phyloP scores from a whole-genome alignment of 768 basidiomycete species.

The Termitomyces sp. region DNA sequence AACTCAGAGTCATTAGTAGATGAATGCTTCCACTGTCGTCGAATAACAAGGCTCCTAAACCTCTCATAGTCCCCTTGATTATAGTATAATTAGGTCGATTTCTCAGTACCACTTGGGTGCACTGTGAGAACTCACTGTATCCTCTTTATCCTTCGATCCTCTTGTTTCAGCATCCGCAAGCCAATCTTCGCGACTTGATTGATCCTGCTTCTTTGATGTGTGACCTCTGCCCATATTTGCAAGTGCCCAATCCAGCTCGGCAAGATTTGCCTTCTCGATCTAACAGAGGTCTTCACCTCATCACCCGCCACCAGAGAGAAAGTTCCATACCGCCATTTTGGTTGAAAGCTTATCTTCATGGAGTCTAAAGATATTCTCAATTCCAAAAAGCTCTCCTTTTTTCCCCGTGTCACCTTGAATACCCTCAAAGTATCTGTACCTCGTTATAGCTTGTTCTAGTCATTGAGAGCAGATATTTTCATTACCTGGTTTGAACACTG shows the following conservation, averaged over 20 bases:
- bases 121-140: conserved; percentile 25
- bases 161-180: conserved; percentile 36
- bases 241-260: conserved; percentile 78
- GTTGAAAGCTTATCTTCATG: conserved; percentile 67
- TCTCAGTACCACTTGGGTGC: background rate
- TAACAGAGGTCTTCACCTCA: conserved; percentile 18
- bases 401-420: conserved; percentile 71
- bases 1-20: background rate
- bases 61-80: conserved; percentile 46
- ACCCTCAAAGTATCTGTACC: conserved; percentile 67
- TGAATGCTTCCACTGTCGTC: conserved; percentile 48
- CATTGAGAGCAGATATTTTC: background rate
- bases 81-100: background rate
- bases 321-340: conserved; percentile 56
- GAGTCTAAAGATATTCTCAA: conserved; percentile 80
- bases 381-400: conserved; percentile 81
- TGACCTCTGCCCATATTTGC: conserved; percentile 53
- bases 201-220: conserved; percentile 26
- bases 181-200: conserved; percentile 29
- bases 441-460: background rate
- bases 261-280: conserved; percentile 75
- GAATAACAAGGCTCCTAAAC: conserved; percentile 62
- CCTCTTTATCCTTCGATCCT: conserved; percentile 33
- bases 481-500: conserved; percentile 72
- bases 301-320: background rate